Base-by-base conservation (phyloP, 345 rosid genomes). In the Pseudoturritis turrita region DNA sequence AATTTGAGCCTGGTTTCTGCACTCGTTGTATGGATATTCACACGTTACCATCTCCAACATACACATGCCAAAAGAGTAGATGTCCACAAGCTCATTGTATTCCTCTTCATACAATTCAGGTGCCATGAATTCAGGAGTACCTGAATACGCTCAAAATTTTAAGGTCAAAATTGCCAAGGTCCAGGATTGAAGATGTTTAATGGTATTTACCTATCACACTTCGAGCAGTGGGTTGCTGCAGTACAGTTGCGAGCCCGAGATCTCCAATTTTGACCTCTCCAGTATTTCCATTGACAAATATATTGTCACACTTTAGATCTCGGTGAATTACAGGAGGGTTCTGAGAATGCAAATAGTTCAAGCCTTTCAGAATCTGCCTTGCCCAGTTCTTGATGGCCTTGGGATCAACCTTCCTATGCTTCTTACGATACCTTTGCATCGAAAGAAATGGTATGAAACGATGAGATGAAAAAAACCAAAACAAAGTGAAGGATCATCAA, bases 101-200 rank as follows among this genome's bases (percentile, higher is more conserved):
- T 83, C 92, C 82, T 92, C 98, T 70, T 88, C 86, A 69, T 92
- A 92, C 22, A 92, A 85, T 52, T 92, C 98, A n/a, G 98, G 98
- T 3, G 98, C 97, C 97, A 91, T 91, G 76, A 91, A 91, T 80
- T 91, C 97, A 1, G 94, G 96, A 25, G 96, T 91, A 51, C 97
- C 97, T 91, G 79, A n/a, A 9, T 41, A 64, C 45, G 7, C 22
- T 53, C n/a, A 47, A 46, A 26, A 18, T 2, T 2, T n/a, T 39
- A 43, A 39, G 53, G 10, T 25, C 15, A 17, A 10, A 73, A 3
- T 6, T 54, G 43, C 8, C 15, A 53, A 8, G 46, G 77, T 35
- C 26, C 3, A 74, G 0, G 39, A 58, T 37, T 31, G 53, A 49
- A n/a, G 19, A 18, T 18, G 14, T 19, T 65, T 15, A 7, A 35